phyloP scores from a whole-genome alignment of 345 rosid species.

The Camelina neglecta region DNA sequence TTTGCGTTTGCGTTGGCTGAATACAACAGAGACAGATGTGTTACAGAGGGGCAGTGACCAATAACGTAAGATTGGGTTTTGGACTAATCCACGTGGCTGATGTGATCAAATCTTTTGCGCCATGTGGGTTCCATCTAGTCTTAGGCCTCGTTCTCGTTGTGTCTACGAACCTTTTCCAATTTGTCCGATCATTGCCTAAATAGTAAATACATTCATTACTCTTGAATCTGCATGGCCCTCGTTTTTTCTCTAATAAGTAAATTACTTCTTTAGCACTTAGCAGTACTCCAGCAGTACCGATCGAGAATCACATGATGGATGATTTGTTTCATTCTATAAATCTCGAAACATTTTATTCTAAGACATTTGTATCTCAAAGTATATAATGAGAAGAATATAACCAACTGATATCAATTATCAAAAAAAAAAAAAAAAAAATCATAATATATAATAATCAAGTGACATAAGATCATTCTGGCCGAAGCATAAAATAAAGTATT shows the following conservation, averaged over 20 bases:
- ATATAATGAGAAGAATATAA: not conserved
- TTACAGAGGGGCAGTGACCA: slow-evolving; percentile 3
- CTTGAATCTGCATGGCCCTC: slow-evolving; percentile 12
- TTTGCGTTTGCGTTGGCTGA: not conserved
- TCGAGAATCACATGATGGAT: not conserved
- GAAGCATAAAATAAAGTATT: not conserved
- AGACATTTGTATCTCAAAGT: not conserved
- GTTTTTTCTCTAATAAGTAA: not conserved
- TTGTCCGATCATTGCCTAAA: slow-evolving; percentile 16
- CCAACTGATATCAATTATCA: not conserved
- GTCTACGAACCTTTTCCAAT: not conserved
- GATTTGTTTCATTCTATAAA: not conserved
- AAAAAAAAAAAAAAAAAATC: too few relatives aligned
- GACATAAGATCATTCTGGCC: not conserved
- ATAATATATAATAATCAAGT: too few relatives aligned
- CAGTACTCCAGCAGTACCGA: not conserved
- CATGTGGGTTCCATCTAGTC: not conserved
- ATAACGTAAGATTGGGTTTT: not conserved
- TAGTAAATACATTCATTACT: too few relatives aligned
- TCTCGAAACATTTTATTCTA: not conserved
- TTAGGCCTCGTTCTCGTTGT: not conserved
- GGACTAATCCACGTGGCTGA: slow-evolving; percentile 11
- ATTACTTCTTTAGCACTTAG: not conserved
- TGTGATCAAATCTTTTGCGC: not conserved
- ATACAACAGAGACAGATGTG: not conserved